Percentiles rank a stretch among this genome's conserved stretches.
These are phyloP conservation scores for Cladosporium sp. DNA, from an alignment of 2,329 filamentous ascomycete genomes.

Conservation along the genomic window DNA sequence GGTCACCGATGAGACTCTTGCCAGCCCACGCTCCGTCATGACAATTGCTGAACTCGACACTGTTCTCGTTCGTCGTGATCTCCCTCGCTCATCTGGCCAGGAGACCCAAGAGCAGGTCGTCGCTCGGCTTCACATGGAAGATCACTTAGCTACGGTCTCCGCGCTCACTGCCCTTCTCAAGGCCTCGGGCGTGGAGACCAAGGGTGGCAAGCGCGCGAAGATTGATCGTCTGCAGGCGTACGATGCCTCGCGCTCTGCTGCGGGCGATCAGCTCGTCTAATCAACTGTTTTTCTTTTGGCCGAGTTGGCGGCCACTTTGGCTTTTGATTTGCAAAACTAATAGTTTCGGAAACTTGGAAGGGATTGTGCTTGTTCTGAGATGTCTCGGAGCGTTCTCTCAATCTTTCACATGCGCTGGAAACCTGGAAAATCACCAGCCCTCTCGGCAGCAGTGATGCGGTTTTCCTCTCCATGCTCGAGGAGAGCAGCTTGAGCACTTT, in stretches of 20 bases:
- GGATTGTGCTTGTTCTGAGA: no score
- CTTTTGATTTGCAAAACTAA: background rate
- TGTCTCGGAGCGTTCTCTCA: no score
- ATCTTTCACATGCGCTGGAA: no score
- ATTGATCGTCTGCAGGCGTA: conserved; percentile 23
- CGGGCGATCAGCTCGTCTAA: background rate
- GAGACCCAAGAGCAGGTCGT: conserved; percentile 27
- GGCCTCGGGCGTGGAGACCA: conserved; percentile 11
- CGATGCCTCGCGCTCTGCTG: conserved; percentile 21
- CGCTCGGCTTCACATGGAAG: conserved; percentile 22
- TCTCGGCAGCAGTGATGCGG: no score
- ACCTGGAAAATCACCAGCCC: no score
- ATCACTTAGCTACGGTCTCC: conserved; percentile 16
- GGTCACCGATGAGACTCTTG: background rate
- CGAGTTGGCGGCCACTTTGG: no score
- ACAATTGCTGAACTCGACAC: conserved; percentile 23
- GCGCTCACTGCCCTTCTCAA: conserved; percentile 19
- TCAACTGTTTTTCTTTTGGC: no score
- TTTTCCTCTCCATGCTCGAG: no score
- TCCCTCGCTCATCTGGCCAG: conserved; percentile 15
- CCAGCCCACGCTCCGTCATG: conserved; percentile 26
- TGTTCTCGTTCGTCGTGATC: conserved; percentile 22
- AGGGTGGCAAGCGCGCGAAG: conserved; percentile 24
- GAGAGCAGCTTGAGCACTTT: no score
- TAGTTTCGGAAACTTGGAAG: no score